Percentiles rank a stretch among this genome's conserved stretches.
Evolutionary conservation across 2,329 filamentous ascomycete genomes (phyloP).

Genomic region (Hysterium pulicare): DNA sequence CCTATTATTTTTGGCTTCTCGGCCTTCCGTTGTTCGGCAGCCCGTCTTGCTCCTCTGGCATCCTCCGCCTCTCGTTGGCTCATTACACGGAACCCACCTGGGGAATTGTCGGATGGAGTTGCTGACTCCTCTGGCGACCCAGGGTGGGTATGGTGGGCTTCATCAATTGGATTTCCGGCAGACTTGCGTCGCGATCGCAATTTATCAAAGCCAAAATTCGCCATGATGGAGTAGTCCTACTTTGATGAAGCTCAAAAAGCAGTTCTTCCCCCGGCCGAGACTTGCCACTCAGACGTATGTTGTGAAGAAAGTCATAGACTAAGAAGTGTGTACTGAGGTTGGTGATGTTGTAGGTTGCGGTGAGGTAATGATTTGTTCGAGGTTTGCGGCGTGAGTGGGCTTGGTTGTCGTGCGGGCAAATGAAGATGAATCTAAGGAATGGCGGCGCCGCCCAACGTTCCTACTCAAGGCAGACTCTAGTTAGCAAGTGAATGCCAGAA

Average conservation of each 20-base stretch:
- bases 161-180: constrained; percentile 33
- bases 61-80: constrained; percentile 13
- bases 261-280: not conserved
- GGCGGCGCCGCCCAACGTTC: too few relatives aligned
- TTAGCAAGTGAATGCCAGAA: too few relatives aligned
- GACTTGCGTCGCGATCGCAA: constrained; percentile 37
- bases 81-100: constrained; percentile 32
- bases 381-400: too few relatives aligned
- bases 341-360: too few relatives aligned
- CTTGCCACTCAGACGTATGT: not conserved
- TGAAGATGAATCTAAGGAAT: too few relatives aligned
- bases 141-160: constrained; percentile 5
- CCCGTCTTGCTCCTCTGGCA: constrained; percentile 29
- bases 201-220: constrained; percentile 22
- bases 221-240: constrained; percentile 13
- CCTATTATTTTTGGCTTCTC: constrained; percentile 30
- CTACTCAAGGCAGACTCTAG: too few relatives aligned
- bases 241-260: constrained; percentile 1
- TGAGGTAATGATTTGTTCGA: too few relatives aligned
- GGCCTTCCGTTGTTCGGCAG: constrained; percentile 18
- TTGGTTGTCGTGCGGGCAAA: too few relatives aligned
- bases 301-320: too few relatives aligned
- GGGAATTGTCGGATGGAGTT: constrained; percentile 14
- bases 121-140: constrained; percentile 6
- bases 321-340: too few relatives aligned